Conservation (phyloP, 2,329 filamentous ascomycete genomes). For the Cryphonectria nitschkei region DNA sequence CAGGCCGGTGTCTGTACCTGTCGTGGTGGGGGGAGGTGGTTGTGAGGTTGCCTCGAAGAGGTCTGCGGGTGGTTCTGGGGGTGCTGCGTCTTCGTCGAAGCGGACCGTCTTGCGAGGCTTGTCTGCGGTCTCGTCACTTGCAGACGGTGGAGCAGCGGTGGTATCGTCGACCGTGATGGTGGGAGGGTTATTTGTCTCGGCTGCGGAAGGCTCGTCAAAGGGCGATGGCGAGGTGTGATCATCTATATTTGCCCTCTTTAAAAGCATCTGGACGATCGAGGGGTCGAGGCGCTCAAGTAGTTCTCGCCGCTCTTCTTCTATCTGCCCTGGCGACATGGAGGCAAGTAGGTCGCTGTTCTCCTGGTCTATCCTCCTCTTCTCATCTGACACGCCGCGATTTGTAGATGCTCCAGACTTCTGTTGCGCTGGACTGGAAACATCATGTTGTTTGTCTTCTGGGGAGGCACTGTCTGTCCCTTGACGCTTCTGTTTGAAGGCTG, state of each 20-base stretch:
- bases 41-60: constrained; percentile 39
- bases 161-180: constrained; percentile 43
- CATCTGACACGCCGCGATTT: constrained; percentile 50
- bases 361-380: constrained; percentile 74
- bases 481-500: constrained; percentile 78
- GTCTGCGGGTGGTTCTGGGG: constrained; percentile 46
- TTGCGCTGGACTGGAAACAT: constrained; percentile 28
- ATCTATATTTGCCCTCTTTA: constrained; percentile 77
- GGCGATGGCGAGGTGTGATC: constrained; percentile 52
- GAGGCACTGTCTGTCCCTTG: constrained; percentile 34
- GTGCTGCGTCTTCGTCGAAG: constrained; percentile 49
- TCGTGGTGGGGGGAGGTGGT: constrained; percentile 27
- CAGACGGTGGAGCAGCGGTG: constrained; percentile 29
- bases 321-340: constrained; percentile 80
- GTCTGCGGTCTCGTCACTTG: constrained; percentile 19
- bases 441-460: neutral
- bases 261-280: constrained; percentile 73
- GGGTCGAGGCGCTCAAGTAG: constrained; percentile 79
- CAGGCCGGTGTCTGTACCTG: constrained; percentile 35
- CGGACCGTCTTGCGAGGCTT: constrained; percentile 39
- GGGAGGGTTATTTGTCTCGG: constrained; percentile 31
- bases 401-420: constrained; percentile 24
- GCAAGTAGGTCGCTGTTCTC: constrained; percentile 78
- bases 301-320: constrained; percentile 78
- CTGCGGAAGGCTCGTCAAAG: constrained; percentile 41